Evolutionary conservation across 1,139 yeast species (phyloP), one percentile per base, ranked within the genome.

Genomic region (Blastobotrys persicus): DNA sequence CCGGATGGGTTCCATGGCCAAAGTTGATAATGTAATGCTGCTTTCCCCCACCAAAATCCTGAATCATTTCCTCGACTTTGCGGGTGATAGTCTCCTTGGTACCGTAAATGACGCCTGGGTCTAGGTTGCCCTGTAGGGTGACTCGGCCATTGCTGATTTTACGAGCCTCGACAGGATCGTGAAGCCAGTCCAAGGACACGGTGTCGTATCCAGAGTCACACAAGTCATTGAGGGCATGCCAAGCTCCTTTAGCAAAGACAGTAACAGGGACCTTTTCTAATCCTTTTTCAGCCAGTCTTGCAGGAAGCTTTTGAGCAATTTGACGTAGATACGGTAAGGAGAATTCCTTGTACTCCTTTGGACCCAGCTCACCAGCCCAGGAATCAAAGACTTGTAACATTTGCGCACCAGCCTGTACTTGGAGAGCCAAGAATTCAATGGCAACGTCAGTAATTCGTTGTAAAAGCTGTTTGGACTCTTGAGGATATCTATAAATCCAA

Each of bases 1-100:
- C 88, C 19, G 98, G 98, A 66, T 89, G 97, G 31, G 98, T 92
- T 26, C 98, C 98, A 63, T 92, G 98, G 44, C 98, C 98, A 66
- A 92, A 85, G 71, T 92, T 92, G 58, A 91, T 84, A 57, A 92
- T 91, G 70, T 92, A 92, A 63, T 84, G 80, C 64, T 87, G 83
- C 66, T 88, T 89, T 23, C 97, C 97, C 42, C 95, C 95, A 14
- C 94, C 94, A 64, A 92, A 92, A 5, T 92, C 95, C 55, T 76
- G 69, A 55, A 92, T 84, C 98, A 92, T 92, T 56, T 76, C 77
- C 69, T 87, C 87, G 20, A 88, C 96, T 70, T 89, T 89, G 53
- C 76, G 69, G 20, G 92, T 75, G 58, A 94, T 92, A 32, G 78
- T 75, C 65, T 87, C 96, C 49, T 83, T 81, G 2, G 94, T 77